Evolutionary conservation across 169 alveolate species (phyloP).

Genomic region (Condylostoma magnum): DNA sequence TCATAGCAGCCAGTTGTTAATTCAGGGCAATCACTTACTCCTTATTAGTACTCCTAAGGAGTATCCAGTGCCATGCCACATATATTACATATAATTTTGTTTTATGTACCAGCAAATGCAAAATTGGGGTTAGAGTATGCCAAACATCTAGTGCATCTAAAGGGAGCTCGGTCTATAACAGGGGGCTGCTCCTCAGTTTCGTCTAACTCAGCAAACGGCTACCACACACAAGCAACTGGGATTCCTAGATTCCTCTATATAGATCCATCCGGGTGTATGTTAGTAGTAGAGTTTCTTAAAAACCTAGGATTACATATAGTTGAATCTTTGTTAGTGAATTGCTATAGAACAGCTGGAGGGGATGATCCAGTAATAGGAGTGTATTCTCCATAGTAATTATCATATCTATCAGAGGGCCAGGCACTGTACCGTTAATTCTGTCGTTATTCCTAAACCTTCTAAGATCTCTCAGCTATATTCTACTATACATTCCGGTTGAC

Average conservation of each 20-base stretch:
- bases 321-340: neutral
- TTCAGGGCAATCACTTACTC: neutral
- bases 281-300: neutral
- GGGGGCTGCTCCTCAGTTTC: constrained; percentile 11
- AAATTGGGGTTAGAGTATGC: constrained; percentile 68
- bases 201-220: constrained; percentile 10
- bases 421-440: too few relatives aligned
- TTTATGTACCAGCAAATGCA: constrained; percentile 47
- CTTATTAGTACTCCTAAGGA: constrained; percentile 38
- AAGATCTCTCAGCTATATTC: too few relatives aligned
- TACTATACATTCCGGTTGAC: too few relatives aligned
- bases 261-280: neutral
- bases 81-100: constrained; percentile 55
- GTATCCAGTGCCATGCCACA: constrained; percentile 50
- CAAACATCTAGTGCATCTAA: constrained; percentile 56
- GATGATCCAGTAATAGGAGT: too few relatives aligned
- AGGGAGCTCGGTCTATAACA: constrained; percentile 41
- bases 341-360: too few relatives aligned
- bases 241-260: neutral
- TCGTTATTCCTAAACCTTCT: too few relatives aligned
- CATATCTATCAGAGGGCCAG: too few relatives aligned
- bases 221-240: constrained; percentile 13
- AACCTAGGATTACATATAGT: neutral
- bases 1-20: constrained; percentile 10
- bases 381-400: too few relatives aligned